Evolutionary conservation across 73 alveolate genomes (phyloP).

Genomic region (Paramecium pentaurelia): DNA sequence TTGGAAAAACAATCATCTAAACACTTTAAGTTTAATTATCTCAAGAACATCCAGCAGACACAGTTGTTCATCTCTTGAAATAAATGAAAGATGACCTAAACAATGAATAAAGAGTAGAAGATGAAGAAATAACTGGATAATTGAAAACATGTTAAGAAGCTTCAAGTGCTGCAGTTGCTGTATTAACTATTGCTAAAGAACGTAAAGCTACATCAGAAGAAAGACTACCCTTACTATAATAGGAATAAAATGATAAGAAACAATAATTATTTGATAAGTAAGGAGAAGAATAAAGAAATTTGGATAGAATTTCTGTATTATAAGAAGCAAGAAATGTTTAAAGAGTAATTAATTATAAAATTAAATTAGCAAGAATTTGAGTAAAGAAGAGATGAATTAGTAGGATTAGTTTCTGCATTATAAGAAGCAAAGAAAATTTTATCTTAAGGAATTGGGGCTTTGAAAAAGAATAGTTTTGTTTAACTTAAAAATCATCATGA

Average conservation of each 20-base stretch:
- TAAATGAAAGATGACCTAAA: constrained; percentile 30
- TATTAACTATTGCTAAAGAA: neutral
- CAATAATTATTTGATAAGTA: neutral
- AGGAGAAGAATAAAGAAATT: constrained; percentile 40
- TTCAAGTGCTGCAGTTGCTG: neutral
- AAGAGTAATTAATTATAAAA: neutral
- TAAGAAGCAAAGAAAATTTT: constrained; percentile 27
- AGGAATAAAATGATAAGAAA: neutral
- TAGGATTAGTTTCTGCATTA: constrained; percentile 8
- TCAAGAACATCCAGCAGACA: constrained; percentile 17
- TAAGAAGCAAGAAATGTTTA: neutral
- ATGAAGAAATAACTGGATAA: neutral
- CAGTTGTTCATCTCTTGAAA: neutral
- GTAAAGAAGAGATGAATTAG: constrained; percentile 33
- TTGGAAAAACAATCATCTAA: constrained; percentile 16
- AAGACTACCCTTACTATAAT: neutral
- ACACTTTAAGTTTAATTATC: neutral
- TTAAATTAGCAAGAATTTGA: neutral
- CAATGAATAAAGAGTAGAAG: constrained; percentile 34
- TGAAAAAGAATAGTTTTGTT: neutral
- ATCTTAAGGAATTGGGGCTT: neutral
- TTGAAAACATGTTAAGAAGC: constrained; percentile 10
- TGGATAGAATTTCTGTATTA: constrained; percentile 6
- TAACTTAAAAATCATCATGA: neutral
- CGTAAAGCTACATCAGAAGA: constrained; percentile 4